A percentile compares a stretch with the other conserved stretches of the same genome.
These are phyloP conservation scores for Corylus americana DNA, from an alignment of 306 rosid genomes.

Conservation along the genomic window DNA sequence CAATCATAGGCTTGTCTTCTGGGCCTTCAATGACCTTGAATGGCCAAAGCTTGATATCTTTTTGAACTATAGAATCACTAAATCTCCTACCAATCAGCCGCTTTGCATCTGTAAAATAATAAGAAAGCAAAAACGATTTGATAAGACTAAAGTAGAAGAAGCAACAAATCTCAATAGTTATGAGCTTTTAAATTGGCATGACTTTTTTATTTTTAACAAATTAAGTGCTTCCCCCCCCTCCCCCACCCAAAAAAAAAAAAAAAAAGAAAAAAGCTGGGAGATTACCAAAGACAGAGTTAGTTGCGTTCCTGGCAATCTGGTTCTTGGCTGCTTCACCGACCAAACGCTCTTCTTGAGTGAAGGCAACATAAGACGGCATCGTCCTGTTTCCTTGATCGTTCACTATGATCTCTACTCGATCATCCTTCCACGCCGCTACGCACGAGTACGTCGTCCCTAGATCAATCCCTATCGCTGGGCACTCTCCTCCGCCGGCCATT, in stretches of 20 bases:
- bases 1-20: background rate
- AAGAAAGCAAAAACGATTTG: too few relatives aligned
- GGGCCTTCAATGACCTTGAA: background rate
- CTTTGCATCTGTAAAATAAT: background rate
- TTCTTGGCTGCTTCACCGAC: background rate
- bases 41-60: background rate
- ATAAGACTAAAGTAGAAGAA: too few relatives aligned
- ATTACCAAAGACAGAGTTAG: background rate
- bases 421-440: background rate
- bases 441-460: background rate
- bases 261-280: too few relatives aligned
- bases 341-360: background rate
- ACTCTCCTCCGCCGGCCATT: background rate
- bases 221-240: too few relatives aligned
- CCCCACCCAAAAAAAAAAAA: too few relatives aligned
- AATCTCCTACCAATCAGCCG: constrained; percentile 20
- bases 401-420: background rate
- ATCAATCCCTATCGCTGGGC: background rate
- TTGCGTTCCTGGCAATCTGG: background rate
- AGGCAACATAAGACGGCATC: background rate
- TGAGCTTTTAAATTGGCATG: too few relatives aligned
- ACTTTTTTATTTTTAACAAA: too few relatives aligned
- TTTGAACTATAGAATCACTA: background rate
- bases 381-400: background rate
- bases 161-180: too few relatives aligned